Base-by-base conservation (phyloP, 1,284 basidiomycete species). In the Phaffia rhodozyma region DNA sequence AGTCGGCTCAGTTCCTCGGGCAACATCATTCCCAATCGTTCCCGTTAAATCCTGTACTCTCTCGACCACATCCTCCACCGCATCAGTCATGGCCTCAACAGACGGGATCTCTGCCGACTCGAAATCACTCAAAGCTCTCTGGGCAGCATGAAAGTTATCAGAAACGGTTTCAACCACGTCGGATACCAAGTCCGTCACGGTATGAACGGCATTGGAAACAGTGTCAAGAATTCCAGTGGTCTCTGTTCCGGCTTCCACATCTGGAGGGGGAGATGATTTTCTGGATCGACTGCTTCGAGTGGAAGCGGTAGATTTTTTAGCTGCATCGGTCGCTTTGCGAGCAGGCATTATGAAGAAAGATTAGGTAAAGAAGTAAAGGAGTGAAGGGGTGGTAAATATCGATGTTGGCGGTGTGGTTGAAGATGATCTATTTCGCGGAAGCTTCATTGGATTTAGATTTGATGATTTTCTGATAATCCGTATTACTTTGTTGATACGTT, bases 191-290 rank as follows among this genome's bases (percentile, higher is more conserved):
- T 60, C 62, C 54, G 60, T 32, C 53, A 60, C 5, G 56, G 63
- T 16, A 63, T 66, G 47, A 29, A 61, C 48, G 55, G 67, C 51
- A 43, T 56, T 6, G 62, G 62, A n/a, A 67, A 67, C 23, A 70
- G 71, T 2, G 68, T 70, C 23, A 70, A 70, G 32, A 68, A 68
- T 5, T 29, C 32, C 9, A 7, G 50, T 7, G 9, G 52, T 18
- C 25, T 51, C 29, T 16, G 52, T 27, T 4, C 23, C 43, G 52
- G 50, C 2, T 23, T 34, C 56, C 6, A 7, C 30, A 16, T 43
- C 30, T 25, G 21, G 38, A 20, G 72, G 72, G 18, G 73, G 71
- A 20, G 71, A 65, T 7, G 71, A 70, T 65, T 72, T 72, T 38
- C 50, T 60, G 43, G 50, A 52, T 27, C 65, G 63, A 51, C 58